Conservation (phyloP, 1,284 basidiomycete genomes). For the Sparassis latifolia region DNA sequence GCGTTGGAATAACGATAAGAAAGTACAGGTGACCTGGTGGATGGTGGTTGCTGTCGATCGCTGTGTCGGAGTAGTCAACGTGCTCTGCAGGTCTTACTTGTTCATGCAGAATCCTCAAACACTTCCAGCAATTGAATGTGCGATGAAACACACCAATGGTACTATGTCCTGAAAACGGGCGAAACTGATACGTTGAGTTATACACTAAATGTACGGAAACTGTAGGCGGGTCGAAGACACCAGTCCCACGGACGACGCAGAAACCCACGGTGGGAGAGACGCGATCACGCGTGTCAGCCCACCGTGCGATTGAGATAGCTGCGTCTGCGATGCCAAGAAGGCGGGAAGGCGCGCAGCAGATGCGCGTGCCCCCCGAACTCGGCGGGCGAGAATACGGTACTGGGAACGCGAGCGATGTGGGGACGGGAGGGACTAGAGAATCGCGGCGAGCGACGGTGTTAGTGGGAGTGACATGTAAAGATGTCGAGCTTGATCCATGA, state of each 20-base stretch:
- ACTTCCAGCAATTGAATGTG: no score
- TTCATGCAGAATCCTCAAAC: no score
- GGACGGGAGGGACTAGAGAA: slow-evolving; percentile 10
- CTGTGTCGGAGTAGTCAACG: no score
- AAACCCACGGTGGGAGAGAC: neutral
- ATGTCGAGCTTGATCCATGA: slow-evolving; percentile 5
- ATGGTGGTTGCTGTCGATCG: no score
- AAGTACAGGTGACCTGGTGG: no score
- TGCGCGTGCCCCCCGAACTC: slow-evolving; percentile 7
- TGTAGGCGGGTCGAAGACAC: slow-evolving; percentile 21
- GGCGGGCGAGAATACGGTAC: neutral
- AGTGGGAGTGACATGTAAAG: slow-evolving; percentile 37
- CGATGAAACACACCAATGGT: no score
- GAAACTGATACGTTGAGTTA: neutral
- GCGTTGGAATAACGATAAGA: no score
- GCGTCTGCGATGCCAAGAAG: slow-evolving; percentile 11
- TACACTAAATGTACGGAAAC: slow-evolving; percentile 22
- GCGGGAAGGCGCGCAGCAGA: slow-evolving; percentile 6
- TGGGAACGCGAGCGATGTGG: slow-evolving; percentile 8
- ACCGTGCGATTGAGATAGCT: slow-evolving; percentile 15
- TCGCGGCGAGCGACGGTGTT: slow-evolving; percentile 36
- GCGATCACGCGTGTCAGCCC: slow-evolving; percentile 10
- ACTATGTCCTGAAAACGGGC: no score
- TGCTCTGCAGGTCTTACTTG: no score
- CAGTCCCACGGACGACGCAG: slow-evolving; percentile 14